Evolutionary conservation across 345 rosid genomes (phyloP), one percentile per base, ranked within the genome.

Genomic region (Populus davidiana): DNA sequence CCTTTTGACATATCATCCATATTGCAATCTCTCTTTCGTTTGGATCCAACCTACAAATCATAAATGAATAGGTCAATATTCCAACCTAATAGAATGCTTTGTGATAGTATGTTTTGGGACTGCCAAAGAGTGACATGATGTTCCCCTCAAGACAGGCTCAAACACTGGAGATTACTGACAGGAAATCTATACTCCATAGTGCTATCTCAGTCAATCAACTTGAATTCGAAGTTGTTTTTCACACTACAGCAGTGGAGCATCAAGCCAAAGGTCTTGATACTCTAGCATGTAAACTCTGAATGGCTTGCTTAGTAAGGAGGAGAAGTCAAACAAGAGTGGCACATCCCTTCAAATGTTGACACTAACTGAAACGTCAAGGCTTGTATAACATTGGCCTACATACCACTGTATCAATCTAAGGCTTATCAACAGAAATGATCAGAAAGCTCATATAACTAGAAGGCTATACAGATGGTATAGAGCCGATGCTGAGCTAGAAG

Each of bases 1-100:
- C 99, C 99, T 77, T 81, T 88, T 3, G 91, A 88, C 73, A 84
- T 80, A 78, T 92, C 97, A 29, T 83, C 91, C 62, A 81, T 72
- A 83, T 88, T 90, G 67, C 70, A 75, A 67, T 76, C 89, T 76
- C 91, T 88, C 84, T 92, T 92, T 77, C 98, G 81, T 73, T 96
- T 96, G 75, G 85, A 85, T 75, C 90, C 89, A 62, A 78, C 94
- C 98, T 91, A 87, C 52, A 73, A 56, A 65, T 75, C 52, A 77
- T 75, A 39, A 36, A 33, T 5, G 47, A n/a, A 2, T 35, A 67
- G 44, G 20, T 54, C 41, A 78, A 38, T 44, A 54, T 8, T 41
- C 52, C 4, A 59, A 36, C 67, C 20, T 43, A 6, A 25, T 17
- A n/a, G 3, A 69, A 59, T 17, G 39, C 61, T 17, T 47, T 12